phyloP scores from a whole-genome alignment of 2,329 filamentous ascomycete species.

The Scopulariopsis brevicaulis region DNA sequence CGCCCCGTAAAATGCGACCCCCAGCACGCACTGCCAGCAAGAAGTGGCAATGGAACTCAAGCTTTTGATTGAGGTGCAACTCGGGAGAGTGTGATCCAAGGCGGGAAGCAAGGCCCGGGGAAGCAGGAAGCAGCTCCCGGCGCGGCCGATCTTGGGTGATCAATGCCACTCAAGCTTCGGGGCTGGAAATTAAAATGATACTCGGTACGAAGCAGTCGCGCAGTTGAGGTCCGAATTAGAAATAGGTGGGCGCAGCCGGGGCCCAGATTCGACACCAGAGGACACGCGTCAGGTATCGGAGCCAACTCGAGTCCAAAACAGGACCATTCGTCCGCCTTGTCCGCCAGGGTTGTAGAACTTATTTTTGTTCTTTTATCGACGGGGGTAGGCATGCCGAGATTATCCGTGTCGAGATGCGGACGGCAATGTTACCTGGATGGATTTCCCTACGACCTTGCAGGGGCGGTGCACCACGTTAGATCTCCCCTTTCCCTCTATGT shows the following conservation, averaged over 20 bases:
- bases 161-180: background rate
- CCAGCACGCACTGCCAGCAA: constrained; percentile 1
- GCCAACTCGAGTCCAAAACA: too few species aligned
- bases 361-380: too few species aligned
- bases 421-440: too few species aligned
- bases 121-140: constrained; percentile 4
- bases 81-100: constrained; percentile 1
- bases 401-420: too few species aligned
- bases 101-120: constrained; percentile 6
- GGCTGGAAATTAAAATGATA: background rate
- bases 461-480: too few species aligned
- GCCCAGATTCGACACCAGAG: too few species aligned
- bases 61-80: background rate
- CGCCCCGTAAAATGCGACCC: background rate
- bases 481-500: background rate
- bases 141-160: constrained; percentile 4
- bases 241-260: background rate
- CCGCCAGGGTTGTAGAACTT: too few species aligned
- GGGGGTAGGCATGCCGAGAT: too few species aligned
- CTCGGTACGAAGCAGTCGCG: background rate
- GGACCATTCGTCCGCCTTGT: too few species aligned
- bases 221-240: background rate
- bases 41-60: constrained; percentile 3
- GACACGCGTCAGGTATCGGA: too few species aligned
- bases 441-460: too few species aligned